Base-by-base conservation (phyloP, 768 basidiomycete genomes). In the Agrocybe pediades region DNA sequence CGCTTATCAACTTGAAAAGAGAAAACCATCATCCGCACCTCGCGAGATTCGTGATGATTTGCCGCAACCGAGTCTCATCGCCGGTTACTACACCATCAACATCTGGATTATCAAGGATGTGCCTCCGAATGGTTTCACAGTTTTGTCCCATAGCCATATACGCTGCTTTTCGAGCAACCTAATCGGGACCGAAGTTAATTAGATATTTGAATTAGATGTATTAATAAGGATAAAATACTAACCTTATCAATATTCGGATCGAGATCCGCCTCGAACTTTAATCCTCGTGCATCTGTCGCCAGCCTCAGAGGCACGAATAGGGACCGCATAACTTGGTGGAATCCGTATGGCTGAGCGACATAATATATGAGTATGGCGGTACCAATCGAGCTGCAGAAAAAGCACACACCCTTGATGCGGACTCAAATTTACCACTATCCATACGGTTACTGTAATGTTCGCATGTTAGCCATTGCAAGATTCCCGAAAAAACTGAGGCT, bases 381-480 rank as follows among this genome's bases (percentile, higher is more conserved):
- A 17, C 4, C 24, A 19, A 13, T 15, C n/a, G n/a, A 3, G n/a
- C 33, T 3, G 5, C 3, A n/a, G 11, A 30, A 30, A 30, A 30
- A 30, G 21, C 17, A 62, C 71, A 29, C 43, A 83, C 82, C 71
- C 78, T 75, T 8, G 76, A 76, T 17, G 82, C 79, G 23, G 82
- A 84, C 66, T 91, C 88, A 60, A 97, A 96, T 48, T 85, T 82
- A 3, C 90, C 90, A 52, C 88, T 88, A 62, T 95, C 92, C 86
- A 91, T 89, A 39, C 90, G 85, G 73, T 91, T 89, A 68, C 89
- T 87, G 60, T 11, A 24, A n/a, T 27, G 19, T 24, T 19, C 23
- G 30, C 26, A 2, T 33, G 46, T 13, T 13, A 33, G 43, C 46
- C 60, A n/a, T 30, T 49, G 20, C 25, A 21, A 25, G 47, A 36